Evolutionary conservation across 306 rosid genomes (phyloP).

Genomic region (Cicer chorassanicum): DNA sequence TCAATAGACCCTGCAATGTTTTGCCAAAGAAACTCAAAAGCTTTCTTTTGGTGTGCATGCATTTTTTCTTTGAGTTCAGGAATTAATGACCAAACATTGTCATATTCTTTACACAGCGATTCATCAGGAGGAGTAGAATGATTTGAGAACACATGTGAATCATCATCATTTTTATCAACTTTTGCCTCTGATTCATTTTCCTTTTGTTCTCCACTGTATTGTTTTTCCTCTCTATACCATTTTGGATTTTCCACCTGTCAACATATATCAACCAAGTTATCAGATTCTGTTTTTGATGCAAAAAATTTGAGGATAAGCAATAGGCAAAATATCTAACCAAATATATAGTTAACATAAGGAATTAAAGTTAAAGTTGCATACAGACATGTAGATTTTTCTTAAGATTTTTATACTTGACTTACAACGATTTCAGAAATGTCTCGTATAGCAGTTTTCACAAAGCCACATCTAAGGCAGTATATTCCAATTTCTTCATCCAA

Average conservation of each 20-base stretch:
- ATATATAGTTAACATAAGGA: conserved; percentile 51
- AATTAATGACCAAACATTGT: conserved; percentile 70
- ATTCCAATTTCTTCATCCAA: conserved; percentile 81
- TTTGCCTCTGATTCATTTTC: conserved; percentile 46
- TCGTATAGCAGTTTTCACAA: conserved; percentile 67
- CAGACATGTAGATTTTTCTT: not conserved
- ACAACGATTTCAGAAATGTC: conserved; percentile 73
- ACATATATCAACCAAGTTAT: conserved; percentile 33
- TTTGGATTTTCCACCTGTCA: conserved; percentile 56
- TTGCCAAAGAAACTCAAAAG: conserved; percentile 84
- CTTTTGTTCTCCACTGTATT: conserved; percentile 43
- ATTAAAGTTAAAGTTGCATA: conserved; percentile 34
- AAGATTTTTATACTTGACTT: conserved; percentile 54
- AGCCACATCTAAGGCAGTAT: conserved; percentile 69
- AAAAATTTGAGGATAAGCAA: not conserved
- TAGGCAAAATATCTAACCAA: conserved; percentile 25
- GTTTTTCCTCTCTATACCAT: conserved; percentile 58
- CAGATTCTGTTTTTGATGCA: conserved; percentile 20
- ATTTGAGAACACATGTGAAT: conserved; percentile 33
- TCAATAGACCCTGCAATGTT: conserved; percentile 77
- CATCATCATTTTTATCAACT: conserved; percentile 49
- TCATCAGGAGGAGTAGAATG: conserved; percentile 46
- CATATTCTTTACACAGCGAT: conserved; percentile 55
- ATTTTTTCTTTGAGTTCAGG: conserved; percentile 49
- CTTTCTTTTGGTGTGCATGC: conserved; percentile 83